Conservation (phyloP, 1,139 yeast species). For the Torulaspora globosa region DNA sequence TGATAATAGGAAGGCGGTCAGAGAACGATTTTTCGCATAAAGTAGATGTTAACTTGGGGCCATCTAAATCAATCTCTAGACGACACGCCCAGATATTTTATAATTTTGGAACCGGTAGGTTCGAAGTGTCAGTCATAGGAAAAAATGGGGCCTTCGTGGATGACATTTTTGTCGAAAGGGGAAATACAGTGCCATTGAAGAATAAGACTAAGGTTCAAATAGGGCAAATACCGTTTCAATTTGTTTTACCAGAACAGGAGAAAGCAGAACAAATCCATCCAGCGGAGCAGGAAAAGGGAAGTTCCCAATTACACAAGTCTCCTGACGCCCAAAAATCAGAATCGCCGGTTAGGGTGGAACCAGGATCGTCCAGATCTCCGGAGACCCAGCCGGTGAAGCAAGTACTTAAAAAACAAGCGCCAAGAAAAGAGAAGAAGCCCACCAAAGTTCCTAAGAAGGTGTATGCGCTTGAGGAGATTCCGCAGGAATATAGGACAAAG, state of each 20-base stretch:
- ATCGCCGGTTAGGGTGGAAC: conserved; percentile 13
- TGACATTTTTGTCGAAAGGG: conserved; percentile 80
- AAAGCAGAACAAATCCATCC: conserved; percentile 16
- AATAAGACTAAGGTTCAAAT: conserved; percentile 86
- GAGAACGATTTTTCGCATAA: conserved; percentile 59
- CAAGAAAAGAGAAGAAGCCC: conserved; percentile 45
- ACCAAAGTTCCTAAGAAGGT: conserved; percentile 57
- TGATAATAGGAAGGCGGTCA: conserved; percentile 81
- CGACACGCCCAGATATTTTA: conserved; percentile 92
- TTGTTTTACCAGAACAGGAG: conserved; percentile 62
- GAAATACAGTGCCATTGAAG: conserved; percentile 77
- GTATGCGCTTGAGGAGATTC: conserved; percentile 72
- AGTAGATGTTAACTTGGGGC: conserved; percentile 88
- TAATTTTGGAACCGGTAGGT: conserved; percentile 90
- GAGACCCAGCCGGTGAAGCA: conserved; percentile 15
- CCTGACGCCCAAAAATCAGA: conserved; percentile 12
- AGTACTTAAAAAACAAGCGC: conserved; percentile 9
- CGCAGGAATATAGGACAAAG: conserved; percentile 76
- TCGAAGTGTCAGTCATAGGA: conserved; percentile 85
- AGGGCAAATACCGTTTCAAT: conserved; percentile 84
- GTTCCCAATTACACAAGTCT: conserved; percentile 9
- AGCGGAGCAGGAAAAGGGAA: conserved; percentile 5
- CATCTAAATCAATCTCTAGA: conserved; percentile 86
- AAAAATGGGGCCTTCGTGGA: conserved; percentile 96
- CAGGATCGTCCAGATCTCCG: conserved; percentile 10